Base-by-base conservation (phyloP, 2,329 filamentous ascomycete species). In the Penicillium sp. region DNA sequence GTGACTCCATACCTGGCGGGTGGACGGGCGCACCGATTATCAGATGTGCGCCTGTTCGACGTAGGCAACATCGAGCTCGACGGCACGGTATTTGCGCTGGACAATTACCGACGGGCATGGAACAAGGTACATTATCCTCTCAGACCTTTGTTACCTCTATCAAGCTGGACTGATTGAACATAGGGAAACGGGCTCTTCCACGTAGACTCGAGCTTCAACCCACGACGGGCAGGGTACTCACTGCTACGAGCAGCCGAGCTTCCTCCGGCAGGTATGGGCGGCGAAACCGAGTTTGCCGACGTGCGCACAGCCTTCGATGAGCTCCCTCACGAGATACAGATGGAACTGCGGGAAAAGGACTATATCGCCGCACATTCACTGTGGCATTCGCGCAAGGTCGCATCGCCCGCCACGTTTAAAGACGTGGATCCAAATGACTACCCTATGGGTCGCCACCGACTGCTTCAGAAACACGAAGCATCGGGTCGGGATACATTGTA, bases 201-300 rank as follows among this genome's bases (percentile, higher is more conserved):
- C 49, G 73, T 73, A 10, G 78, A 81, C 60, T 77, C 72, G 14
- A 74, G 72, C 18, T 81, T 77, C 65, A 80, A 80, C 54, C 75
- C 77, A 6, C 74, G 74, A 3, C 70, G 78, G 26, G 74, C 76
- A 0, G 72, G 69, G 3, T 78, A 74, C 62, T 78, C 73, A 9
- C 66, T 80, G 8, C 69, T 80, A 1, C 69, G 71, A 9, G 77
- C 77, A 3, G 68, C 71, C 18, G 62, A 67, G 44, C 66, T 80
- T 8, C 77, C 77, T 0, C 76, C 77, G 0, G 37, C 61, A 0
- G 69, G 68, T 1, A 68, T 64, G 0, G 77, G 77, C 16, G 78
- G 77, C 18, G 69, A 74, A 39, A 80, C 77, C 2, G 73, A 74
- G 14, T 80, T 77, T 51, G 75, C 74, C 9, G 77, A 81, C 56